phyloP scores from a whole-genome alignment of 352 stramenopile genomes.

The Globisporangium nagaii region DNA sequence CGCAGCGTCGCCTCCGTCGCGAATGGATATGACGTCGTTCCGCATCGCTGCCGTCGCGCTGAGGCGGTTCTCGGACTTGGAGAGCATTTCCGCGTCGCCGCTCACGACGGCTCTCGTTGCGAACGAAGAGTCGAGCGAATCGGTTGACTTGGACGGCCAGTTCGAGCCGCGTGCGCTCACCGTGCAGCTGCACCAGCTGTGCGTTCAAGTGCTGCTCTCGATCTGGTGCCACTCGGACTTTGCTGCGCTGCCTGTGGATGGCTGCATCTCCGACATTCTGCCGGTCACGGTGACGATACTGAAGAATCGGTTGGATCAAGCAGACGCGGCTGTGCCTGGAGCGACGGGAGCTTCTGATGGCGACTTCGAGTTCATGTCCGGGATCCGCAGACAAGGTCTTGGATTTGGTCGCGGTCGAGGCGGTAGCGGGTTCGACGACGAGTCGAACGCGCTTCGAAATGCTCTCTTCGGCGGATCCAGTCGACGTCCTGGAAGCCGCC shows the following conservation, averaged over 20 bases:
- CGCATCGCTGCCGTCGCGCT: conserved; percentile 57
- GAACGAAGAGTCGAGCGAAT: conserved; percentile 34
- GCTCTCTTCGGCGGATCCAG: conserved; percentile 41
- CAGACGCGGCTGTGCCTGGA: conserved; percentile 12
- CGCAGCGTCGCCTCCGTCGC: conserved; percentile 15
- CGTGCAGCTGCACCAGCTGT: conserved; percentile 58
- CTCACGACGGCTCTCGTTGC: conserved; percentile 56
- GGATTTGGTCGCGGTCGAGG: conserved; percentile 24
- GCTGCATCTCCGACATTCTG: conserved; percentile 55
- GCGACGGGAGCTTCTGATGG: conserved; percentile 11
- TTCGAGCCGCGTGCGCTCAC: conserved; percentile 55
- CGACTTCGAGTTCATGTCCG: conserved; percentile 22
- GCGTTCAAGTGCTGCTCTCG: conserved; percentile 41
- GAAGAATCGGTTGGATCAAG: conserved; percentile 64
- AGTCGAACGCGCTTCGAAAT: conserved; percentile 35
- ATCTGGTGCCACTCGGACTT: conserved; percentile 63
- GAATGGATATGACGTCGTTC: conserved; percentile 66
- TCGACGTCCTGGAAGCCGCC: conserved; percentile 19
- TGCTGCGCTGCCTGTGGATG: conserved; percentile 31
- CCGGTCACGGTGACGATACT: conserved; percentile 68
- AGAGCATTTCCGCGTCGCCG: conserved; percentile 52
- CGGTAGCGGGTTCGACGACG: conserved; percentile 26
- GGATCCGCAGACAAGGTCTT: conserved; percentile 24
- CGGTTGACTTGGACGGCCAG: conserved; percentile 8
- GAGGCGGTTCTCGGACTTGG: conserved; percentile 59